Evolutionary conservation across 1,284 basidiomycete genomes (phyloP).

Genomic region (Trametes versicolor): DNA sequence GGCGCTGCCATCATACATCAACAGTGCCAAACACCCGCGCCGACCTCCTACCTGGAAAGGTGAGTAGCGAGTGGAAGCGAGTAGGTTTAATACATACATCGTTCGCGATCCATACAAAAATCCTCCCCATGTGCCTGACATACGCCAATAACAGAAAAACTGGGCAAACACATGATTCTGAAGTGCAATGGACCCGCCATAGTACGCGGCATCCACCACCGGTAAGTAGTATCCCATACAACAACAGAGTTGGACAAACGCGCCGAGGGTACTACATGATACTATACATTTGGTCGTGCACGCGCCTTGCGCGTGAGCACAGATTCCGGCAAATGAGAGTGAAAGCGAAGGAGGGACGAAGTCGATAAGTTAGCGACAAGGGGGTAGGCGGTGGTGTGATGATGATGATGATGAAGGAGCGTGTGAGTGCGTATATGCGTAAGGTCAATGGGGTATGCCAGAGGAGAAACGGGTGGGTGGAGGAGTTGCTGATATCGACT

Average conservation of each 20-base stretch:
- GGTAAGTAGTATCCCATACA: too few species aligned
- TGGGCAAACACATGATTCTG: not conserved
- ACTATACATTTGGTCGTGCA: constrained; percentile 5
- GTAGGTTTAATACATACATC: too few species aligned
- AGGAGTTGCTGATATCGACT: constrained; percentile 9
- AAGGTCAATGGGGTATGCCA: not conserved
- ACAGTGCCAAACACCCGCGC: not conserved
- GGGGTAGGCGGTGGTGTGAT: constrained; percentile 1
- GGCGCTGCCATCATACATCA: not conserved
- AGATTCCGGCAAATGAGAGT: constrained; percentile 2
- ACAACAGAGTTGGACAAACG: not conserved
- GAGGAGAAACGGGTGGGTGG: not conserved
- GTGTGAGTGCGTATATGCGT: constrained; percentile 1
- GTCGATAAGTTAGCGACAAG: constrained; percentile 32
- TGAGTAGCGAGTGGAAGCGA: too few species aligned
- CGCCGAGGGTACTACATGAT: not conserved
- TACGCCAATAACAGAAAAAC: not conserved
- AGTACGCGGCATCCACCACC: not conserved
- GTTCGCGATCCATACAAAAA: too few species aligned
- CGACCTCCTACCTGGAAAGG: too few species aligned
- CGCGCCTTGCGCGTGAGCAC: not conserved
- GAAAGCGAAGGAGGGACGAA: constrained; percentile 18
- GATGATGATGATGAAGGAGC: constrained; percentile 6
- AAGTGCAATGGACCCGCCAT: not conserved
- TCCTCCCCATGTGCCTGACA: too few species aligned